Conservation (phyloP, 2,329 filamentous ascomycete genomes). For the Cordyceps militaris region DNA sequence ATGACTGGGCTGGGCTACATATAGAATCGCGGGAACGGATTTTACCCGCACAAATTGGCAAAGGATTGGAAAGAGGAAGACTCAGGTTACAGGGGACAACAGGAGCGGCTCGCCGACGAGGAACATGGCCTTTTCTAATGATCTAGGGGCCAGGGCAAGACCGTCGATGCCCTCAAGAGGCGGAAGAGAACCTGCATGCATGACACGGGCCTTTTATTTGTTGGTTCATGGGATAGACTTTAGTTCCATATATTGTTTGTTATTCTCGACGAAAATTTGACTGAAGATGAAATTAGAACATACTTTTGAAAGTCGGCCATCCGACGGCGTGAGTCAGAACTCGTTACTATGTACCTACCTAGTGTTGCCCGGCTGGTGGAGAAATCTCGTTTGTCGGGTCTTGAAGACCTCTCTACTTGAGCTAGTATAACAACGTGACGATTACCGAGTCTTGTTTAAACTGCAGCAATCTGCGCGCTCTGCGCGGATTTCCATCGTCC, state of each 20-base stretch:
- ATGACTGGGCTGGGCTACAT: conserved; percentile 19
- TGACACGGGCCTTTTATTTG: conserved; percentile 10
- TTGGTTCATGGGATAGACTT: conserved; percentile 9
- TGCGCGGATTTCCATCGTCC: background rate
- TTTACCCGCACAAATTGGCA: conserved; percentile 4
- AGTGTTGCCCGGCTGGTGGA: background rate
- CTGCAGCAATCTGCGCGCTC: background rate
- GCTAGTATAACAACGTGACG: background rate
- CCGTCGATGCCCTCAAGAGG: conserved; percentile 3
- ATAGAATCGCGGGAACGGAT: conserved; percentile 14
- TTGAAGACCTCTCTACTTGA: background rate
- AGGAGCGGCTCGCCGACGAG: background rate
- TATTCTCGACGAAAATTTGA: background rate
- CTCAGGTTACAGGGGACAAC: background rate
- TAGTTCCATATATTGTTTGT: background rate
- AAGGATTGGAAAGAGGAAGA: background rate
- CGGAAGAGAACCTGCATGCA: conserved; percentile 9
- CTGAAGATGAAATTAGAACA: background rate
- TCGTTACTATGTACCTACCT: background rate
- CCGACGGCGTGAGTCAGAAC: conserved; percentile 7
- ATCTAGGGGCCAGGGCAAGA: background rate
- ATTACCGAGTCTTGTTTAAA: background rate
- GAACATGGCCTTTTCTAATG: background rate
- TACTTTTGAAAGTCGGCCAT: background rate
- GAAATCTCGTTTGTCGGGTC: background rate